Evolutionary conservation across 2,329 filamentous ascomycete genomes (phyloP).

Genomic region (Ceratocystis cacaofunesta): DNA sequence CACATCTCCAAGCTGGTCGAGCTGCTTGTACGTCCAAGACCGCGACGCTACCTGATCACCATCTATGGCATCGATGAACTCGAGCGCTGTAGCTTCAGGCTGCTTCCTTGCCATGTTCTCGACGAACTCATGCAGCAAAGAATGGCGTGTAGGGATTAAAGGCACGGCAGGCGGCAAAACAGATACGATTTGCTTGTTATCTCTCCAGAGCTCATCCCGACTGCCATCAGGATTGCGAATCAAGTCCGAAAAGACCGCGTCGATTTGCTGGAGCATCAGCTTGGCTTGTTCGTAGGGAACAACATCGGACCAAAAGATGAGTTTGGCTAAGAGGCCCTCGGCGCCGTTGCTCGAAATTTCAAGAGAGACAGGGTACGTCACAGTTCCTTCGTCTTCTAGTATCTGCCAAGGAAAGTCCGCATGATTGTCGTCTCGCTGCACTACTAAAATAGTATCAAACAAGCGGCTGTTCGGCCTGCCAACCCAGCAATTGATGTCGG

Average conservation of each 20-base stretch:
- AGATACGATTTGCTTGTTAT: conserved; percentile 35
- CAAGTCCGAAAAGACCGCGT: conserved; percentile 47
- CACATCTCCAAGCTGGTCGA: conserved; percentile 56
- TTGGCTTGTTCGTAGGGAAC: conserved; percentile 54
- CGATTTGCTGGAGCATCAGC: conserved; percentile 56
- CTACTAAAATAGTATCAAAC: conserved; percentile 77
- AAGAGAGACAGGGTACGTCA: conserved; percentile 68
- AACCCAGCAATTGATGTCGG: conserved; percentile 57
- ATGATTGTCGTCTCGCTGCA: conserved; percentile 38
- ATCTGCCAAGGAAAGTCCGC: conserved; percentile 39
- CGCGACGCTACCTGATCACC: conserved; percentile 18
- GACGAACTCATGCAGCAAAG: conserved; percentile 63
- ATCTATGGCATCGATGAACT: conserved; percentile 52
- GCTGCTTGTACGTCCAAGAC: conserved; percentile 58
- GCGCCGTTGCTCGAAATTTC: conserved; percentile 49
- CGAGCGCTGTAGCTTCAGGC: conserved; percentile 52
- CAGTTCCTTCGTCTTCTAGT: conserved; percentile 48
- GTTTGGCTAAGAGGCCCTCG: conserved; percentile 40
- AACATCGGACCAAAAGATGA: conserved; percentile 50
- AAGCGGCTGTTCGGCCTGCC: conserved; percentile 48
- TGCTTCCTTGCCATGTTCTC: conserved; percentile 42
- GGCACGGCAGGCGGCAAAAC: conserved; percentile 46
- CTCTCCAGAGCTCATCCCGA: neutral
- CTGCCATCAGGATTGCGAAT: conserved; percentile 32
- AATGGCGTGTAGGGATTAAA: conserved; percentile 41